Evolutionary conservation across 495 filamentous ascomycete genomes (phyloP).

Genomic region (Hypoxylon perforatum): DNA sequence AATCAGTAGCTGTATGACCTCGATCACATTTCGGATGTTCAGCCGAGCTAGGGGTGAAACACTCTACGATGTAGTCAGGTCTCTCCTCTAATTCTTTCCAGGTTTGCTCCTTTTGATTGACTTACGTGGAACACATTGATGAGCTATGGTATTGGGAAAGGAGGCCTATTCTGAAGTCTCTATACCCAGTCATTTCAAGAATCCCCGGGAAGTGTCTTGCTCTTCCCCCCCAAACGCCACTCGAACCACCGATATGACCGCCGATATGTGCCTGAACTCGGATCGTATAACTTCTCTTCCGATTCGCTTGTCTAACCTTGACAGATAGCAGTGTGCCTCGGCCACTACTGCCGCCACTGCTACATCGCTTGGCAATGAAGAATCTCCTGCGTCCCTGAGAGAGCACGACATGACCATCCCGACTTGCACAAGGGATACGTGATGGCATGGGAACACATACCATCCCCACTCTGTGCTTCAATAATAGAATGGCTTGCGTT

Average conservation of each 20-base stretch:
- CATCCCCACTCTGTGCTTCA: conserved; percentile 41
- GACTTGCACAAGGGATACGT: conserved; percentile 44
- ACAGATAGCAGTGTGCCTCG: conserved; percentile 3
- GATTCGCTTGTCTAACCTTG: conserved; percentile 15
- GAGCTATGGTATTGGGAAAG: conserved; percentile 1
- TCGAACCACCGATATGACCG: conserved; percentile 3
- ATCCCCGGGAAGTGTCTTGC: conserved; percentile 11
- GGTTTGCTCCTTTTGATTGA: not conserved
- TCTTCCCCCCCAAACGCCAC: conserved; percentile 1
- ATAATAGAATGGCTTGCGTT: conserved; percentile 32
- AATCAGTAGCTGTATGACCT: not conserved
- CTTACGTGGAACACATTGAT: not conserved
- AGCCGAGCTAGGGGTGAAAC: not conserved
- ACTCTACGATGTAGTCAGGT: not conserved
- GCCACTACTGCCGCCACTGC: conserved; percentile 14
- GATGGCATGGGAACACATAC: conserved; percentile 37
- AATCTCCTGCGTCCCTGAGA: conserved; percentile 22
- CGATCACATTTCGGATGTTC: not conserved
- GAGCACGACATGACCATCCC: conserved; percentile 31
- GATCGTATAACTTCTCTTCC: conserved; percentile 8
- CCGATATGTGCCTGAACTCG: conserved; percentile 1
- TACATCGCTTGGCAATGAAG: conserved; percentile 30
- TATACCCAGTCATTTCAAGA: not conserved
- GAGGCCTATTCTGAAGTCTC: not conserved
- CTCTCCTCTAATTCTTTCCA: not conserved